A percentile compares a stretch with the other conserved stretches of the same genome.
Conservation (phyloP, 306 rosid genomes). For the Rosa multiflora region DNA sequence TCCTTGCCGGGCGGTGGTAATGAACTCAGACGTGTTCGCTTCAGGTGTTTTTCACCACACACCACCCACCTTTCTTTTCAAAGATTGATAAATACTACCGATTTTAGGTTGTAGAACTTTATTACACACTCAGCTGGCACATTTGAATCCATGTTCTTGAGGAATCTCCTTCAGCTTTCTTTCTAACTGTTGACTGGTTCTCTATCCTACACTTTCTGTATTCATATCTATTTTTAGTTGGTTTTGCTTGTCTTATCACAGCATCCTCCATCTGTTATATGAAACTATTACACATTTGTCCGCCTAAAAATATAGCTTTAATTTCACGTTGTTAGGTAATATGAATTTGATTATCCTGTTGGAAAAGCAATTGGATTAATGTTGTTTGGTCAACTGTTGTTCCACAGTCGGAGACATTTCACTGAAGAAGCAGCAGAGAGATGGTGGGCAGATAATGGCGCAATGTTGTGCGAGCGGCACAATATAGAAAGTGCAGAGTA, state of each 20-base stretch:
- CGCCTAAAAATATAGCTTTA: not conserved
- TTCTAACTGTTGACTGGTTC: too few relatives aligned
- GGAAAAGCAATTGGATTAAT: slow-evolving; percentile 20
- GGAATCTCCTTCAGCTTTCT: slow-evolving; percentile 1
- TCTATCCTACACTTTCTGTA: not conserved
- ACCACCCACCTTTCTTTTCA: slow-evolving; percentile 5
- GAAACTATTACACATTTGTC: too few relatives aligned
- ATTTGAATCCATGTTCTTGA: not conserved
- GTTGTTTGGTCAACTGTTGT: slow-evolving; percentile 25
- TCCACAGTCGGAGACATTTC: slow-evolving; percentile 82
- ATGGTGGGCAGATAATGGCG: slow-evolving; percentile 92
- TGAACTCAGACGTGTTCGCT: slow-evolving; percentile 91
- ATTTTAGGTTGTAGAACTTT: slow-evolving; percentile 1
- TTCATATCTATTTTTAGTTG: not conserved
- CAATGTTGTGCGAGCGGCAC: slow-evolving; percentile 61
- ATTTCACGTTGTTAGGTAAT: not conserved
- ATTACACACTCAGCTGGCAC: too few relatives aligned
- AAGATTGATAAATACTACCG: not conserved
- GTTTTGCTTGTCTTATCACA: not conserved
- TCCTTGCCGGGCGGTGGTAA: slow-evolving; percentile 61
- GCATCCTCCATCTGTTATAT: not conserved
- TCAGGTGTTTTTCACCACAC: slow-evolving; percentile 61
- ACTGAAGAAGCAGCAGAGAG: slow-evolving; percentile 75
- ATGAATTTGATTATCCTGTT: slow-evolving; percentile 13
- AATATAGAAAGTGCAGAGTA: slow-evolving; percentile 45